Conservation (phyloP, 2,329 filamentous ascomycete genomes). For the Sphaerulina musiva region DNA sequence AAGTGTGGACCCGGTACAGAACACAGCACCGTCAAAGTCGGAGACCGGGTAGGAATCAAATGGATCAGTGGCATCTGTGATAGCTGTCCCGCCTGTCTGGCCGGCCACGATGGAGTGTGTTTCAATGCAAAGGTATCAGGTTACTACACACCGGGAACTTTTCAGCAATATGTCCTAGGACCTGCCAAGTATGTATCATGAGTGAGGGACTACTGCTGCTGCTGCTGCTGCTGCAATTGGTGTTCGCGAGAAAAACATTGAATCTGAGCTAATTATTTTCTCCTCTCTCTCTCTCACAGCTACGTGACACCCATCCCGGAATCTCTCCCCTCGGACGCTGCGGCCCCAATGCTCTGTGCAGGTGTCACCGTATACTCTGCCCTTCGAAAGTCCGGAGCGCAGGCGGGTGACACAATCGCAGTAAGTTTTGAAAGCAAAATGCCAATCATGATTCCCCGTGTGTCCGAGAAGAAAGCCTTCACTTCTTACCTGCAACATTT, state of each 20-base stretch:
- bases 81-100: conserved; percentile 48
- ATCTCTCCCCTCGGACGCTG: conserved; percentile 51
- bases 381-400: conserved; percentile 54
- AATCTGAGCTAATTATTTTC: too few species aligned
- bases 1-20: conserved; percentile 58
- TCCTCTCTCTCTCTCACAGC: conserved; percentile 23
- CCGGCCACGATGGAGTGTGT: conserved; percentile 51
- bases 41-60: conserved; percentile 64
- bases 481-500: too few species aligned
- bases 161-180: conserved; percentile 61
- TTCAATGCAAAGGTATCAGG: conserved; percentile 54
- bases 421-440: conserved; percentile 31
- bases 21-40: conserved; percentile 52
- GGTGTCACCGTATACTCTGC: conserved; percentile 63
- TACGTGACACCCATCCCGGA: conserved; percentile 67
- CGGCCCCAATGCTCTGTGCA: conserved; percentile 62
- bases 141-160: conserved; percentile 65
- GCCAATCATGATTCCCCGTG: too few species aligned
- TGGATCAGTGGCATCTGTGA: conserved; percentile 57
- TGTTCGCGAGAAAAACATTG: too few species aligned
- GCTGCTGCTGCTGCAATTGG: too few species aligned
- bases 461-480: too few species aligned
- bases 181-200: conserved; percentile 42
- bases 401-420: conserved; percentile 55
- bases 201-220: too few species aligned